These are phyloP conservation scores for Xylaria longipes DNA, from an alignment of 495 filamentous ascomycete species.

Conservation along the genomic window DNA sequence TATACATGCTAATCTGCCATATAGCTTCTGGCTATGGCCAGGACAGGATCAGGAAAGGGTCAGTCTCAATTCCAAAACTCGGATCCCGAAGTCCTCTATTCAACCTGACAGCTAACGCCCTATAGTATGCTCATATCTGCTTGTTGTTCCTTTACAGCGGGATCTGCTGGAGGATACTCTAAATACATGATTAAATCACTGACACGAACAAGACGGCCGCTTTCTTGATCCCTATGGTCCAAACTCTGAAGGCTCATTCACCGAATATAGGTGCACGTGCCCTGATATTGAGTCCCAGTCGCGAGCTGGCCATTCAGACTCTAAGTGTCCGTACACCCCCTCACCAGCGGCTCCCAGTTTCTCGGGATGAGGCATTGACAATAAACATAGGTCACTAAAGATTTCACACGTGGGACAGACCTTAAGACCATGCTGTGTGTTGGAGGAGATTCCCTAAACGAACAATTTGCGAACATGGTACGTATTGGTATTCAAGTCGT, in stretches of 20 bases:
- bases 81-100: not conserved
- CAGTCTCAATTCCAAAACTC: not conserved
- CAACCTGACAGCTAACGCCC: not conserved
- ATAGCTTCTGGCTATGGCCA: slow-evolving; percentile 89
- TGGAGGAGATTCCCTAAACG: slow-evolving; percentile 93
- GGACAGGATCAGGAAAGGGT: slow-evolving; percentile 90
- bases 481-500: not conserved
- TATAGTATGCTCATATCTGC: not conserved
- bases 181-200: not conserved
- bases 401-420: slow-evolving; percentile 88
- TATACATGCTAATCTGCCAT: not conserved
- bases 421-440: slow-evolving; percentile 86
- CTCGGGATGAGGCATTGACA: not conserved
- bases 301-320: slow-evolving; percentile 93
- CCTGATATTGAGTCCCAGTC: slow-evolving; percentile 85
- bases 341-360: not conserved
- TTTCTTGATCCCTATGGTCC: slow-evolving; percentile 97
- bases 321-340: slow-evolving; percentile 51
- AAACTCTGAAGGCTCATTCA: slow-evolving; percentile 90
- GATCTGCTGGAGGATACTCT: not conserved
- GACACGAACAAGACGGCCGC: slow-evolving; percentile 67
- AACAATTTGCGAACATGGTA: slow-evolving; percentile 88
- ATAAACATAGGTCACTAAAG: slow-evolving; percentile 77
- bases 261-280: slow-evolving; percentile 82
- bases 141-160: not conserved